phyloP scores from a whole-genome alignment of 2,329 filamentous ascomycete genomes.

The Colletotrichum spaethianum region DNA sequence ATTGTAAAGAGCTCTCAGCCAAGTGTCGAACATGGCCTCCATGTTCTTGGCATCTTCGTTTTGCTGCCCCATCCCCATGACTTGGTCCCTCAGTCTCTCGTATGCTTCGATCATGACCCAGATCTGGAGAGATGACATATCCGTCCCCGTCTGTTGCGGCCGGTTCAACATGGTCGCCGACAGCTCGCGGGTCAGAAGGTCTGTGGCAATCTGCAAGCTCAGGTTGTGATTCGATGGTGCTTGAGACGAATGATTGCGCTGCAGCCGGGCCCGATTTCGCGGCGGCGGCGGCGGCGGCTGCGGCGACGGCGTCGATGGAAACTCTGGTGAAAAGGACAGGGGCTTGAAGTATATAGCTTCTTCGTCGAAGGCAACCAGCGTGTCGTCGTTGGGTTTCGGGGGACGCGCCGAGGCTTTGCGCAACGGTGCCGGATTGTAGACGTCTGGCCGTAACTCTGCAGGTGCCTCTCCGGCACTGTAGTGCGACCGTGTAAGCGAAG shows the following conservation, averaged over 20 bases:
- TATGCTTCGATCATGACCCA: constrained; percentile 73
- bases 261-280: constrained; percentile 37
- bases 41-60: constrained; percentile 49
- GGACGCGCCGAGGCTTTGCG: constrained; percentile 46
- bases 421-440: constrained; percentile 6
- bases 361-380: constrained; percentile 62
- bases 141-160: constrained; percentile 45
- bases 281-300: constrained; percentile 41
- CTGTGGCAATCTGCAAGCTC: constrained; percentile 65
- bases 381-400: constrained; percentile 60
- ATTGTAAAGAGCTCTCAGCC: constrained; percentile 64
- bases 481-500: constrained; percentile 5
- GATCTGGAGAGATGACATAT: constrained; percentile 64
- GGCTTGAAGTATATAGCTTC: constrained; percentile 64
- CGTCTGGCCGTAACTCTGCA: constrained; percentile 7
- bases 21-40: constrained; percentile 63
- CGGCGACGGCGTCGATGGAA: constrained; percentile 48
- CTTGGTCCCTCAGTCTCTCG: constrained; percentile 64
- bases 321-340: constrained; percentile 55
- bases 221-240: constrained; percentile 50
- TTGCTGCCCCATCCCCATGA: constrained; percentile 51
- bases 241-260: constrained; percentile 9
- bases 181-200: constrained; percentile 66
- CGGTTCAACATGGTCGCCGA: constrained; percentile 56
- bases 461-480: constrained; percentile 3